Evolutionary conservation across 768 basidiomycete species (phyloP).

Genomic region (Suillus paluster): DNA sequence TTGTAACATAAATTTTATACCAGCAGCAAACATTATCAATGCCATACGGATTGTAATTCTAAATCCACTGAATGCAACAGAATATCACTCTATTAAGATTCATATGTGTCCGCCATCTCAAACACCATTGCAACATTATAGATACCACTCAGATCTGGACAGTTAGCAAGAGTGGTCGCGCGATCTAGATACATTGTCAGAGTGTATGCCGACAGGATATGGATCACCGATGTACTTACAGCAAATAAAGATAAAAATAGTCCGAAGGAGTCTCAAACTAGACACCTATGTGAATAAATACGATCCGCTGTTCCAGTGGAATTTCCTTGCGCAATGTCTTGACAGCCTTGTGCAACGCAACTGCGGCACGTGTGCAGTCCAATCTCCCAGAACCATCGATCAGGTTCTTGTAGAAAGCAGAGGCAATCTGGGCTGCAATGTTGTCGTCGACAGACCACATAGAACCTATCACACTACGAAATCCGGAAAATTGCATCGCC

Average conservation of each 20-base stretch:
- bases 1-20: too few species aligned
- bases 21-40: background rate
- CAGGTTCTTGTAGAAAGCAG: slow-evolving; percentile 23
- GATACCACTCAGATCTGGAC: background rate
- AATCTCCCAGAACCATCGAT: slow-evolving; percentile 3
- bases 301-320: slow-evolving; percentile 27
- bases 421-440: slow-evolving; percentile 20
- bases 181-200: too few species aligned
- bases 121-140: background rate
- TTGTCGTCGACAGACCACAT: slow-evolving; percentile 34
- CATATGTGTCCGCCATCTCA: background rate
- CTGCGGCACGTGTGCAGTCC: background rate
- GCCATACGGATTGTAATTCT: background rate
- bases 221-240: too few species aligned
- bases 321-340: slow-evolving; percentile 22
- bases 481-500: slow-evolving; percentile 39
- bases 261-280: background rate
- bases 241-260: too few species aligned
- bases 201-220: too few species aligned
- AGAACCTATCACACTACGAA: slow-evolving; percentile 35
- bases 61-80: background rate
- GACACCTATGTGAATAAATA: slow-evolving; percentile 29
- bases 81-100: background rate
- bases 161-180: background rate
- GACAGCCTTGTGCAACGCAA: slow-evolving; percentile 18